phyloP scores from a whole-genome alignment of 441 rosid genomes.

The Erodium texanum region DNA sequence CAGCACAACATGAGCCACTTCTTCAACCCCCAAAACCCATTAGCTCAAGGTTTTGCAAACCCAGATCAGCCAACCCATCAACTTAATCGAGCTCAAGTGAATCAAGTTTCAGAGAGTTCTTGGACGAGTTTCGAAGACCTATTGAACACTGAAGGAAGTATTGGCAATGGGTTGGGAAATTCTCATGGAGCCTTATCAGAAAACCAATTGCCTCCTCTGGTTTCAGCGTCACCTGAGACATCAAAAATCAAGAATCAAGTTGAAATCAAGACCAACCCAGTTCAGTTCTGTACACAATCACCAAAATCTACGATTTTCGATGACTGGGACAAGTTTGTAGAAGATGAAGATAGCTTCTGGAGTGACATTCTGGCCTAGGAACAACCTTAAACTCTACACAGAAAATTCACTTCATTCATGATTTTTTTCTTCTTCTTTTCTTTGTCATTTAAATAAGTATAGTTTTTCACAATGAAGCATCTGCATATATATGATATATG shows the following conservation, averaged over 20 bases:
- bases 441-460: not conserved
- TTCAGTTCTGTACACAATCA: slow-evolving; percentile 5
- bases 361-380: slow-evolving; percentile 48
- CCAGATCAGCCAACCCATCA: not conserved
- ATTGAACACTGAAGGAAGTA: not conserved
- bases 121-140: too few relatives aligned
- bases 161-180: not conserved
- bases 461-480: too few relatives aligned
- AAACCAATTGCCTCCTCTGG: slow-evolving; percentile 32
- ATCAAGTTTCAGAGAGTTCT: too few relatives aligned
- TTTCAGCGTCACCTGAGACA: slow-evolving; percentile 32
- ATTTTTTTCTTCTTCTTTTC: not conserved
- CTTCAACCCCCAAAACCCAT: slow-evolving; percentile 19
- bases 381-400: not conserved
- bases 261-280: slow-evolving; percentile 25
- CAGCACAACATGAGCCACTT: slow-evolving; percentile 11
- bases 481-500: slow-evolving; percentile 2
- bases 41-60: slow-evolving; percentile 12
- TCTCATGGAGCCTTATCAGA: slow-evolving; percentile 7
- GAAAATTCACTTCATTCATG: slow-evolving; percentile 8
- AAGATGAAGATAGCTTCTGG: slow-evolving; percentile 48
- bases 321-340: slow-evolving; percentile 41
- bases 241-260: slow-evolving; percentile 16
- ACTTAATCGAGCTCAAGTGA: too few relatives aligned
- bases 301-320: slow-evolving; percentile 29